Percentiles rank a stretch among this genome's conserved stretches.
Conservation (phyloP, 768 basidiomycete species). For the Boletellus ananiceps region DNA sequence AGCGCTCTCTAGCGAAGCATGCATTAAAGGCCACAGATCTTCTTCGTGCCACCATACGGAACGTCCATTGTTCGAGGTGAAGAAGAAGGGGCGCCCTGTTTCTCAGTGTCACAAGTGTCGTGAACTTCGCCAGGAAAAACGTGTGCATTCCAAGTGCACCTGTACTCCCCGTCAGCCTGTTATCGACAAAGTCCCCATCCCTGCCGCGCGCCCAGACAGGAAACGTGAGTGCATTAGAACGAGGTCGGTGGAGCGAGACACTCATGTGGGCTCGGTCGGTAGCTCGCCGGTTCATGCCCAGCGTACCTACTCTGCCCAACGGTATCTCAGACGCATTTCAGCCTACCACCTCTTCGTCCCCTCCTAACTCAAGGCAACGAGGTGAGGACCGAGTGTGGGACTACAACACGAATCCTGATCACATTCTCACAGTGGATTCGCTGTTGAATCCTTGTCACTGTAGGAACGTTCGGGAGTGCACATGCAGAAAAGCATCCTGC, state of each 20-base stretch:
- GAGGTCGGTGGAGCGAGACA: conserved; percentile 8
- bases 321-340: conserved; percentile 56
- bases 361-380: conserved; percentile 46
- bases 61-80: conserved; percentile 87
- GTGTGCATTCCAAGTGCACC: conserved; percentile 77
- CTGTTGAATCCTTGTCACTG: conserved; percentile 65
- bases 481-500: conserved; percentile 33
- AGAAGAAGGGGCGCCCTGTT: conserved; percentile 89
- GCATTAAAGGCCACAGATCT: conserved; percentile 93
- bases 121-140: conserved; percentile 73
- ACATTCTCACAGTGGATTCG: conserved; percentile 40
- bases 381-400: conserved; percentile 31
- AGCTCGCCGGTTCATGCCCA: conserved; percentile 69
- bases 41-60: conserved; percentile 84
- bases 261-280: conserved; percentile 6
- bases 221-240: conserved; percentile 26
- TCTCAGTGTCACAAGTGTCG: conserved; percentile 88
- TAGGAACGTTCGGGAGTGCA: conserved; percentile 50
- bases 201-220: conserved; percentile 30
- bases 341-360: conserved; percentile 24
- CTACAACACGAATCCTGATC: not conserved
- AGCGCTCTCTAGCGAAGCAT: conserved; percentile 61
- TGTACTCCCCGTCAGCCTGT: conserved; percentile 45
- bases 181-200: conserved; percentile 30
- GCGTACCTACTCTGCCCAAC: conserved; percentile 67